Conservation (phyloP, 192 early-diverging fungal species). For the Diversispora eburnea region DNA sequence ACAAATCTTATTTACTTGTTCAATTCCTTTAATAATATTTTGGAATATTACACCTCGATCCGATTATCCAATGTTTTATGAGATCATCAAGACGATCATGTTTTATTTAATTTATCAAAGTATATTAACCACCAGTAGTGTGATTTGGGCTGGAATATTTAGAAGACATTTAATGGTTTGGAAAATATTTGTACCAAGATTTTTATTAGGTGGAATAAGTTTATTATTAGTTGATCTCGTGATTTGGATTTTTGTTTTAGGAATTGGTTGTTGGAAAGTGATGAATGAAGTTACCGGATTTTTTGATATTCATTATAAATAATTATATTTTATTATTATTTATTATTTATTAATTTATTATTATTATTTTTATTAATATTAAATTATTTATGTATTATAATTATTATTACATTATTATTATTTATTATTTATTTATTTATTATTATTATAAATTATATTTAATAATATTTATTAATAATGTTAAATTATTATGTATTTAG, state of each 20-base stretch:
- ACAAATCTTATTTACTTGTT: conserved; percentile 46
- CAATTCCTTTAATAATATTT: conserved; percentile 56
- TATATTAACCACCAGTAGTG: conserved; percentile 41
- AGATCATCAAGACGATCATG: conserved; percentile 42
- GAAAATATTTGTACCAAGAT: conserved; percentile 93
- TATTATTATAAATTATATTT: too few relatives aligned
- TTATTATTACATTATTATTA: too few relatives aligned
- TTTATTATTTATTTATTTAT: too few relatives aligned
- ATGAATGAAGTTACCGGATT: background rate
- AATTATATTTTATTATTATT: background rate
- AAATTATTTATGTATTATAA: too few relatives aligned
- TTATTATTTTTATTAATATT: too few relatives aligned
- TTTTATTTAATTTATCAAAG: conserved; percentile 50
- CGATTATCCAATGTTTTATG: conserved; percentile 35
- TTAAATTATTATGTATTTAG: too few relatives aligned
- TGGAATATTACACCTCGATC: conserved; percentile 51
- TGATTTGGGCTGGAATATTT: conserved; percentile 64
- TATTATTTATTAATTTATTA: too few relatives aligned
- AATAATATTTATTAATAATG: too few relatives aligned
- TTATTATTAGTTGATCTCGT: conserved; percentile 36
- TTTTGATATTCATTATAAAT: conserved; percentile 4
- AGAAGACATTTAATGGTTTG: conserved; percentile 95
- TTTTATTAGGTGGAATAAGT: conserved; percentile 55
- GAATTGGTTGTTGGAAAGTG: background rate
- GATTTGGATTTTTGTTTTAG: conserved; percentile 29